These are phyloP conservation scores for Panaeolus cyanescens DNA, from an alignment of 768 basidiomycete species.

Conservation along the genomic window DNA sequence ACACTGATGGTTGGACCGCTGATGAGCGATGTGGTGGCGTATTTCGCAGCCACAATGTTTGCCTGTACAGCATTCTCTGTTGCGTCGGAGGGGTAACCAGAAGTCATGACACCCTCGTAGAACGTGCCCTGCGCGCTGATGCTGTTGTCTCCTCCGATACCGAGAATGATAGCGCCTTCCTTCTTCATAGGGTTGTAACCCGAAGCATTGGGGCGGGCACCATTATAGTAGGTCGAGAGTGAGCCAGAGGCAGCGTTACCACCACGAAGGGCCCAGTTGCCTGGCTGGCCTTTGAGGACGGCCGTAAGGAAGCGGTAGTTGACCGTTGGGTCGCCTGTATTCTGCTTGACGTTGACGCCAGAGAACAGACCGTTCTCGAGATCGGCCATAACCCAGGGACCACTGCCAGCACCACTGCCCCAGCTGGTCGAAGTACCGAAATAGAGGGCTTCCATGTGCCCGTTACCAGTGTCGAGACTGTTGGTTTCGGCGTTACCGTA, in stretches of 20 bases:
- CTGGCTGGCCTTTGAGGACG: constrained; percentile 10
- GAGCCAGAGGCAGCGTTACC: constrained; percentile 11
- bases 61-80: constrained; percentile 11
- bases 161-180: constrained; percentile 13
- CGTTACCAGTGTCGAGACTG: constrained; percentile 10
- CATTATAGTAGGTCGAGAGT: constrained; percentile 10
- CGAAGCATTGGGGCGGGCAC: constrained; percentile 7
- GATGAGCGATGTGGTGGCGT: constrained; percentile 9
- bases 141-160: constrained; percentile 13
- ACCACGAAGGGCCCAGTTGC: constrained; percentile 9
- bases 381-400: constrained; percentile 14
- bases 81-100: constrained; percentile 9
- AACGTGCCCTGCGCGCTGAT: constrained; percentile 12
- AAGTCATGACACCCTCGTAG: constrained; percentile 15
- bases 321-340: constrained; percentile 9
- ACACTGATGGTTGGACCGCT: constrained; percentile 10
- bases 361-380: constrained; percentile 14
- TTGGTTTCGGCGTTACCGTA: constrained; percentile 13
- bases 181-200: constrained; percentile 13
- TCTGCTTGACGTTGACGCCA: constrained; percentile 1
- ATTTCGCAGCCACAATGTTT: constrained; percentile 10
- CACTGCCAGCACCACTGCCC: constrained; percentile 11
- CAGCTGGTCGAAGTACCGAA: constrained; percentile 4
- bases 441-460: constrained; percentile 13
- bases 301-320: constrained; percentile 9